Conservation (phyloP, 352 stramenopile species). For the Phytophthora lateralis region DNA sequence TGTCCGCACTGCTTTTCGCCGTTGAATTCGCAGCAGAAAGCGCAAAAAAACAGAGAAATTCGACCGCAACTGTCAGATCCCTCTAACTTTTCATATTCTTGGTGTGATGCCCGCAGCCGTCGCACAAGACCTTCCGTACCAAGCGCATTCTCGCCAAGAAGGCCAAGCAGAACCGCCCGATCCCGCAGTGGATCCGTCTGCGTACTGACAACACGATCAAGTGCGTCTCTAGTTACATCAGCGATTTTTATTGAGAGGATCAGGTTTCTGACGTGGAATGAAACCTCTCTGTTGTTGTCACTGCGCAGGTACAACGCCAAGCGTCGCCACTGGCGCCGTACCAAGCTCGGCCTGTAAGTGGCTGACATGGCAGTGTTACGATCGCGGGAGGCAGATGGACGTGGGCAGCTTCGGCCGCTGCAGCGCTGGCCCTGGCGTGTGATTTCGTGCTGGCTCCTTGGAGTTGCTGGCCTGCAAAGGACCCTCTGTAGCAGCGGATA, state of each 20-base stretch:
- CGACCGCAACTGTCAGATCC: neutral
- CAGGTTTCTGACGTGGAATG: neutral
- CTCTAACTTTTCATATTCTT: constrained; percentile 20
- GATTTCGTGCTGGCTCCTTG: constrained; percentile 30
- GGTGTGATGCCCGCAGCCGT: constrained; percentile 78
- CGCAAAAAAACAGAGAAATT: constrained; percentile 1
- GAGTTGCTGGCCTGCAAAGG: constrained; percentile 26
- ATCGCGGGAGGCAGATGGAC: constrained; percentile 27
- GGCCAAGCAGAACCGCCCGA: constrained; percentile 99
- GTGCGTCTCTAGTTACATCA: constrained; percentile 30
- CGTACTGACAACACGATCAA: constrained; percentile 99
- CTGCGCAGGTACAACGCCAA: constrained; percentile 98
- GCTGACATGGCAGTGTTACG: constrained; percentile 26
- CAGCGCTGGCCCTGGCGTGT: constrained; percentile 14
- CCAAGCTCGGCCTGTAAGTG: constrained; percentile 99
- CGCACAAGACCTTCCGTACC: constrained; percentile 99
- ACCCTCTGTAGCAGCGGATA: constrained; percentile 37
- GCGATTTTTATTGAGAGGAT: constrained; percentile 3
- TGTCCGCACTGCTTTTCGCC: neutral
- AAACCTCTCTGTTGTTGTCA: neutral
- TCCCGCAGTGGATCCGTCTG: constrained; percentile 99
- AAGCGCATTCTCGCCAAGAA: constrained; percentile 99
- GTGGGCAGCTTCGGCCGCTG: constrained; percentile 8
- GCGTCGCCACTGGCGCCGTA: constrained; percentile 99
- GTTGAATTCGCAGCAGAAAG: constrained; percentile 4